Evolutionary conservation across 495 filamentous ascomycete species (phyloP).

Genomic region (Podospora pseudopauciseta): DNA sequence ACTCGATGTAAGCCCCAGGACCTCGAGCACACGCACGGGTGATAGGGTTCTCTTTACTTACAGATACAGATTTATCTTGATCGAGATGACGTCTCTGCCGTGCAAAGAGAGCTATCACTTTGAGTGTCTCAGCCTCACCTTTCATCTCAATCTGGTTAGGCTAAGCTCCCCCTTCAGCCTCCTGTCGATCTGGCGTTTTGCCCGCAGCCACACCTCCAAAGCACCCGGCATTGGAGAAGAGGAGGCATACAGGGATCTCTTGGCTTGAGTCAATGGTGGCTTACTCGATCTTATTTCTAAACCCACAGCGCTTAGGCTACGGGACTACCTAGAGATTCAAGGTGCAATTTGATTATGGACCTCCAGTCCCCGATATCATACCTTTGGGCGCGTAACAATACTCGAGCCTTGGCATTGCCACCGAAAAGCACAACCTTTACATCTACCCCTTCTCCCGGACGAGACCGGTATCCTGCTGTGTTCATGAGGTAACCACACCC

Average conservation of each 20-base stretch:
- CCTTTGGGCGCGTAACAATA: not conserved
- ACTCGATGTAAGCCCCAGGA: not conserved
- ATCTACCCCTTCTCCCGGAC: conserved; percentile 4
- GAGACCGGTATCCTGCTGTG: not conserved
- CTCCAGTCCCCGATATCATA: not conserved
- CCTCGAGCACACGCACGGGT: not conserved
- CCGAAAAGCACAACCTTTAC: not conserved
- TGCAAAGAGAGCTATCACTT: not conserved
- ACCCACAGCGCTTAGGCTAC: not conserved
- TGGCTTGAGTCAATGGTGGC: not conserved
- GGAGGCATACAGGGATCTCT: not conserved
- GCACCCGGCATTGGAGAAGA: not conserved
- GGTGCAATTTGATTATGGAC: not conserved
- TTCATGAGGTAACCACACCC: not conserved
- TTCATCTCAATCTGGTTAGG: not conserved
- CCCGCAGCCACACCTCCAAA: not conserved
- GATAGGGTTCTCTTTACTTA: not conserved
- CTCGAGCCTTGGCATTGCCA: not conserved
- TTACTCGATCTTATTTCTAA: not conserved
- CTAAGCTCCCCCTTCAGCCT: not conserved
- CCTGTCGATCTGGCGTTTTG: conserved; percentile 10
- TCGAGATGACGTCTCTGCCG: not conserved
- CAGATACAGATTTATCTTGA: not conserved
- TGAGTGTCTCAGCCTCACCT: not conserved
- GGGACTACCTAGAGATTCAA: not conserved